phyloP scores from a whole-genome alignment of 495 filamentous ascomycete species.

The Jackrogersella minutella region DNA sequence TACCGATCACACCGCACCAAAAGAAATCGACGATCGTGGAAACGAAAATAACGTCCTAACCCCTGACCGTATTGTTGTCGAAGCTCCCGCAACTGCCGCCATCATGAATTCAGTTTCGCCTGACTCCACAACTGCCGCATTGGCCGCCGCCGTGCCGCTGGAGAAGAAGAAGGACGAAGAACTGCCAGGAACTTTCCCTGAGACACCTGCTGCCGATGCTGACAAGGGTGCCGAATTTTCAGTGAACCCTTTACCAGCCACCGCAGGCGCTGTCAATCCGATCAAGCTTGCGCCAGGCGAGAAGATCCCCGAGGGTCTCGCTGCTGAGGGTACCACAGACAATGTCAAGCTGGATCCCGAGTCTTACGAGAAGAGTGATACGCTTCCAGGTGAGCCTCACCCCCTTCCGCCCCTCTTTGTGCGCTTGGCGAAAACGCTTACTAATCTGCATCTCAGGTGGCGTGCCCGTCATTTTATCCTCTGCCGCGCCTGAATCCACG shows the following conservation, averaged over 20 bases:
- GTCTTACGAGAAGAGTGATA: constrained; percentile 81
- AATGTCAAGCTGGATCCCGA: constrained; percentile 79
- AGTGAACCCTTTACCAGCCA: constrained; percentile 80
- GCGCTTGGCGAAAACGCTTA: neutral
- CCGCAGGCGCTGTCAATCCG: constrained; percentile 79
- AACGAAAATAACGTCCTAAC: constrained; percentile 91
- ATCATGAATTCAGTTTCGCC: constrained; percentile 59
- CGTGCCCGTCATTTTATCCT: constrained; percentile 64
- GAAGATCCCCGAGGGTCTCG: constrained; percentile 70
- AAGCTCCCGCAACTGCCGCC: constrained; percentile 53
- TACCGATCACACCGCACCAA: constrained; percentile 76
- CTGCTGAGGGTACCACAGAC: constrained; percentile 61
- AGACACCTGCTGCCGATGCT: constrained; percentile 67
- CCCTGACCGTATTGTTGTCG: constrained; percentile 69
- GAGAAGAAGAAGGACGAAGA: constrained; percentile 47
- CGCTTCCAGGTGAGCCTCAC: constrained; percentile 54
- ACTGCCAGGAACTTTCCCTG: constrained; percentile 81
- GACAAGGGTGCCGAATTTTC: constrained; percentile 60
- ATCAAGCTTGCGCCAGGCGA: constrained; percentile 81
- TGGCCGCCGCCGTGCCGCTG: constrained; percentile 45
- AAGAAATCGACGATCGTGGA: constrained; percentile 77
- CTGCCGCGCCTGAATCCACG: constrained; percentile 72
- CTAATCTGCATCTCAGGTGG: constrained; percentile 36
- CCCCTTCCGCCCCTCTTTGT: neutral
- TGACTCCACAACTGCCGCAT: constrained; percentile 48